These are phyloP conservation scores for Heimioporus sp. DNA, from an alignment of 768 basidiomycete genomes.

Conservation along the genomic window DNA sequence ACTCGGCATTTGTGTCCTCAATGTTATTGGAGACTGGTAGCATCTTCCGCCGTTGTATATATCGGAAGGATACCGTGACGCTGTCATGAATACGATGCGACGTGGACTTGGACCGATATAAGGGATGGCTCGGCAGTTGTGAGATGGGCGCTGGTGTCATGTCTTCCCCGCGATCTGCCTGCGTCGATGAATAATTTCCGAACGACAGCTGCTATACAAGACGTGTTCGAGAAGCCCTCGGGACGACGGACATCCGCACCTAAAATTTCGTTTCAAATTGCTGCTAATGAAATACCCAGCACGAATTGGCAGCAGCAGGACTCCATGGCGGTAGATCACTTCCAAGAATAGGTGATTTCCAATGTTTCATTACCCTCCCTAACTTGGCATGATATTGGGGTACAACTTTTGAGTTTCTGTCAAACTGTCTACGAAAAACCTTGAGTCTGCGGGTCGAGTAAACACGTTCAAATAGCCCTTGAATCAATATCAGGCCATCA, in stretches of 20 bases:
- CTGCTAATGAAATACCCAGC: too few species aligned
- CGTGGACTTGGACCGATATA: neutral
- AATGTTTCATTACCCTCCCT: too few species aligned
- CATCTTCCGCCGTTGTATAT: neutral
- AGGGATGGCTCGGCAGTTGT: neutral
- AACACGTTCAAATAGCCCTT: too few species aligned
- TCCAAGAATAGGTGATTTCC: too few species aligned
- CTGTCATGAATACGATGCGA: slow-evolving; percentile 1
- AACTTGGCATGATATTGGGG: too few species aligned
- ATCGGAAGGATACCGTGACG: slow-evolving; percentile 5
- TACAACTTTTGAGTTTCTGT: too few species aligned
- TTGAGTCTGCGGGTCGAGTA: too few species aligned
- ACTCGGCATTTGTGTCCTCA: neutral
- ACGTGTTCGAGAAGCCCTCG: neutral
- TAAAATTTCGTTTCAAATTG: neutral
- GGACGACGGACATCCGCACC: neutral
- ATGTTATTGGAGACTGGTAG: neutral
- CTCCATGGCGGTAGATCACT: too few species aligned
- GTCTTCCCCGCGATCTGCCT: neutral
- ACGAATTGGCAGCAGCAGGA: too few species aligned
- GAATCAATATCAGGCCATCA: too few species aligned
- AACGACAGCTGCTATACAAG: neutral
- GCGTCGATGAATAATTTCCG: too few species aligned
- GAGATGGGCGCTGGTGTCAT: neutral
- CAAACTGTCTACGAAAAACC: too few species aligned